Conservation (phyloP, 257 asterid species). For the Scutellaria baicalensis region DNA sequence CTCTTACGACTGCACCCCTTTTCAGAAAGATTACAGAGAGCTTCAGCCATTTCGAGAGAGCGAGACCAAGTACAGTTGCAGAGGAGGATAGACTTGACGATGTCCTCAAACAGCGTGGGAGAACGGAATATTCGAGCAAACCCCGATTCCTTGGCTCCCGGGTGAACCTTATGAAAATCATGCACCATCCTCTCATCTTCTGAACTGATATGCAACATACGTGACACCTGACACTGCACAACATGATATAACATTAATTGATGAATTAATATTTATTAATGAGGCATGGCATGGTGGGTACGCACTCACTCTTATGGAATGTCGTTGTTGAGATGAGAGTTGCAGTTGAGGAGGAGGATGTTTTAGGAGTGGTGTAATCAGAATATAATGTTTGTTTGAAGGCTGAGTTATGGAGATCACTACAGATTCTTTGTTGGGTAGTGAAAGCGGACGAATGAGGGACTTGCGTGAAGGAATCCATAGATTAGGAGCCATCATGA, state of each 20-base stretch:
- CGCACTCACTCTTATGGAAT: constrained; percentile 19
- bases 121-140: constrained; percentile 48
- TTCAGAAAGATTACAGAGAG: constrained; percentile 30
- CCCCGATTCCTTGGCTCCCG: constrained; percentile 24
- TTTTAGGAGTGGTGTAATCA: neutral
- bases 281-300: too few species aligned
- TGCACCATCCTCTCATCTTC: constrained; percentile 23
- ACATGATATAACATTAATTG: too few species aligned
- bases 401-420: constrained; percentile 30
- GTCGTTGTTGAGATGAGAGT: neutral
- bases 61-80: too few species aligned
- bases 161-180: constrained; percentile 28
- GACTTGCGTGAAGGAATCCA: constrained; percentile 25
- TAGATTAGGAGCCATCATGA: constrained; percentile 58
- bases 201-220: constrained; percentile 41
- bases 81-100: constrained; percentile 43
- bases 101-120: constrained; percentile 48
- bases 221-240: constrained; percentile 43
- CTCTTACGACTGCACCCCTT: neutral
- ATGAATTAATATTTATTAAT: too few species aligned
- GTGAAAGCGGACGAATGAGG: constrained; percentile 25
- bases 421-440: neutral
- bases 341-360: neutral
- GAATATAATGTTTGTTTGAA: neutral
- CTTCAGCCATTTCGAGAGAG: constrained; percentile 37